phyloP scores from a whole-genome alignment of 352 stramenopile genomes.

The Phytophthora meadii region DNA sequence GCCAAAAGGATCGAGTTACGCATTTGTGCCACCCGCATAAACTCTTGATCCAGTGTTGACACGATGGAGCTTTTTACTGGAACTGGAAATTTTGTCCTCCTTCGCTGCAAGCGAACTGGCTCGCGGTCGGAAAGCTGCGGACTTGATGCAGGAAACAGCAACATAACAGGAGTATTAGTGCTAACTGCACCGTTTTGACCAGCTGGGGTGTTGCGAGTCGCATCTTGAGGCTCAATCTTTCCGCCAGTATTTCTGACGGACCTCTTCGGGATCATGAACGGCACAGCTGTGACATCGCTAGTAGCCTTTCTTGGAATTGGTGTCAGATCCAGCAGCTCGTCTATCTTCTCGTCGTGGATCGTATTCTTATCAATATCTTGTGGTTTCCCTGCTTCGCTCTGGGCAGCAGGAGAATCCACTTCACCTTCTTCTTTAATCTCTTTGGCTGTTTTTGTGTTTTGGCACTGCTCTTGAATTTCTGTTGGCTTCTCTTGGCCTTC shows the following conservation, averaged over 20 bases:
- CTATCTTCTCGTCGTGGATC: conserved; percentile 1
- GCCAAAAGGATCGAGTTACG: conserved; percentile 53
- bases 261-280: conserved; percentile 36
- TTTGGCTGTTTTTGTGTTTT: neutral
- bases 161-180: neutral
- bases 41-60: conserved; percentile 37
- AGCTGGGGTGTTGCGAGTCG: conserved; percentile 1
- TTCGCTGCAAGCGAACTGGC: conserved; percentile 5
- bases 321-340: conserved; percentile 20
- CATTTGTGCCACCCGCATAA: conserved; percentile 52
- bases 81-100: conserved; percentile 49
- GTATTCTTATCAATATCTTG: conserved; percentile 10
- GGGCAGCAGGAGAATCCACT: conserved; percentile 3
- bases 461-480: neutral
- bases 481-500: neutral
- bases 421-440: conserved; percentile 27
- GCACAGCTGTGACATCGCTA: neutral
- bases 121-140: conserved; percentile 17
- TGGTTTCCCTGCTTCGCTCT: conserved; percentile 9
- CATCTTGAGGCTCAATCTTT: neutral
- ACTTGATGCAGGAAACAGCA: neutral
- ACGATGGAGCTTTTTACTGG: conserved; percentile 29
- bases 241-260: neutral
- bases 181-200: conserved; percentile 1
- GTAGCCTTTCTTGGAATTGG: conserved; percentile 29